Percentiles rank a stretch among this genome's conserved stretches.
phyloP scores from a whole-genome alignment of 1,139 yeast genomes.

The Wickerhamomyces sp. region DNA sequence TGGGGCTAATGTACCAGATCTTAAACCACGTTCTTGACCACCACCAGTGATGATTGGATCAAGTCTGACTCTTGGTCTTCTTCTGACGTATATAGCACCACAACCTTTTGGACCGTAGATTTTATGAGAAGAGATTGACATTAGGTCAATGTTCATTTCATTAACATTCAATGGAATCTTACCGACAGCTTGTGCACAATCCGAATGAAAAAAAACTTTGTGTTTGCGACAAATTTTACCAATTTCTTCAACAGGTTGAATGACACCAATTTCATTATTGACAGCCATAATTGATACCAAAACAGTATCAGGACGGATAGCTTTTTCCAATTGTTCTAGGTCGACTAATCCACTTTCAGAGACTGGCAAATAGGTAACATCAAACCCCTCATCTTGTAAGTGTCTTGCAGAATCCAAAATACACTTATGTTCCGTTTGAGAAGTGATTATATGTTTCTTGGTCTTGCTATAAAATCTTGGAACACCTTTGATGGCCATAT shows the following conservation, averaged over 20 bases:
- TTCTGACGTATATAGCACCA: slow-evolving; percentile 92
- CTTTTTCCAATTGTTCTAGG: slow-evolving; percentile 70
- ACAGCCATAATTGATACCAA: slow-evolving; percentile 97
- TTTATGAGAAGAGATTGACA: slow-evolving; percentile 94
- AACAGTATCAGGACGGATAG: slow-evolving; percentile 88
- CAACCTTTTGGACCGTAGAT: slow-evolving; percentile 98
- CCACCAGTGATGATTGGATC: slow-evolving; percentile 97
- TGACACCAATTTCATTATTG: slow-evolving; percentile 95
- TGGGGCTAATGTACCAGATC: slow-evolving; percentile 96
- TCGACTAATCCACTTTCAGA: slow-evolving; percentile 72
- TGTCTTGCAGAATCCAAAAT: slow-evolving; percentile 93
- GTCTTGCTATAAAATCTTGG: slow-evolving; percentile 88
- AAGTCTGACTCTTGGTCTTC: slow-evolving; percentile 97
- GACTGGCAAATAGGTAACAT: slow-evolving; percentile 89
- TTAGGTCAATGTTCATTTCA: slow-evolving; percentile 83
- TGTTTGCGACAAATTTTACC: slow-evolving; percentile 81
- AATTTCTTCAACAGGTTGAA: slow-evolving; percentile 93
- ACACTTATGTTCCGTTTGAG: slow-evolving; percentile 98
- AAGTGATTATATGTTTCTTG: slow-evolving; percentile 89
- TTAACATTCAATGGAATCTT: slow-evolving; percentile 91
- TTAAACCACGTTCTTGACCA: slow-evolving; percentile 97
- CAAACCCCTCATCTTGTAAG: slow-evolving; percentile 94
- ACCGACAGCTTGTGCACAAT: slow-evolving; percentile 97
- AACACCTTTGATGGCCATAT: slow-evolving; percentile 92
- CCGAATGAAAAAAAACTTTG: slow-evolving; percentile 97